Conservation (phyloP, 2,329 filamentous ascomycete genomes). For the Aureobasidium melanogenum region DNA sequence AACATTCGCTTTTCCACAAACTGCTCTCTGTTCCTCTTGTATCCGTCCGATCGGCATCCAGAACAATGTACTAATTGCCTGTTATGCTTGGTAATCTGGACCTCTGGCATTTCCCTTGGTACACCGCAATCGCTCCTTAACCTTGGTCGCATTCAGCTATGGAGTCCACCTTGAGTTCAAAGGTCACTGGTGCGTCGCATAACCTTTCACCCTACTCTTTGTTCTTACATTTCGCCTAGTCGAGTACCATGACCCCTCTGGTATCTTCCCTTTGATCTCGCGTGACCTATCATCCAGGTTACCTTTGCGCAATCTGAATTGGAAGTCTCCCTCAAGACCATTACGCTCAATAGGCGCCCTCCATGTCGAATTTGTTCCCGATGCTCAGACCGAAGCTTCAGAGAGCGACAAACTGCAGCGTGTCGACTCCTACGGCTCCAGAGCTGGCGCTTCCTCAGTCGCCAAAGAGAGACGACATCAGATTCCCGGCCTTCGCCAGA, state of each 20-base stretch:
- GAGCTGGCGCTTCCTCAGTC: neutral
- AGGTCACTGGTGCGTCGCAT: conserved; percentile 37
- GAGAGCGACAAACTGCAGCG: conserved; percentile 7
- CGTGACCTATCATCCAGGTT: conserved; percentile 69
- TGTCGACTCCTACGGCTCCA: conserved; percentile 8
- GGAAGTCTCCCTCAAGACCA: conserved; percentile 89
- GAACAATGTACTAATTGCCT: neutral
- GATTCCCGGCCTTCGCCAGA: conserved; percentile 85
- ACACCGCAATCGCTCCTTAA: neutral
- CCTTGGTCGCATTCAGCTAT: conserved; percentile 19
- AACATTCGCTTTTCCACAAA: neutral
- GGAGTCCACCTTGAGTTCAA: conserved; percentile 35
- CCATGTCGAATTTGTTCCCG: conserved; percentile 74
- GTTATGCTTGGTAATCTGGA: neutral
- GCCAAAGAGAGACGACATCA: conserved; percentile 68
- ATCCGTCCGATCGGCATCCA: neutral
- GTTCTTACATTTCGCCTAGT: conserved; percentile 46
- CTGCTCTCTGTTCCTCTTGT: neutral
- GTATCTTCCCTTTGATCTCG: conserved; percentile 74
- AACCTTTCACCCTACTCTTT: neutral
- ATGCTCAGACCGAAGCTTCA: conserved; percentile 18
- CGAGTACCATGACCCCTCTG: conserved; percentile 91
- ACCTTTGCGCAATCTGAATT: conserved; percentile 85
- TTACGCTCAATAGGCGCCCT: conserved; percentile 88
- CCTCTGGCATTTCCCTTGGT: neutral